Evolutionary conservation across 129 eudicot genomes (phyloP).

Genomic region (Cynara cardunculus): DNA sequence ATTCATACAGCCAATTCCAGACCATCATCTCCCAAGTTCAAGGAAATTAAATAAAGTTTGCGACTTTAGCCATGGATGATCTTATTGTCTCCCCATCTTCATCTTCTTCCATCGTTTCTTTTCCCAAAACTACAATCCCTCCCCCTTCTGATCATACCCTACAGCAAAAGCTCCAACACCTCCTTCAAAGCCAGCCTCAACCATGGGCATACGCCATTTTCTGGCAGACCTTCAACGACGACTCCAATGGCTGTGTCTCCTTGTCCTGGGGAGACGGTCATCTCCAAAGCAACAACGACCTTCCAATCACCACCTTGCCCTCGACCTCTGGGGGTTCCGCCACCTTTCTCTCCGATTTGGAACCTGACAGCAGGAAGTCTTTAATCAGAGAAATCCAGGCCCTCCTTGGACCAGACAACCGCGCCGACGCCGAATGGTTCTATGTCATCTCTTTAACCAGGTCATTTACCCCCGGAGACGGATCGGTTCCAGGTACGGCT

Average conservation of each 20-base stretch:
- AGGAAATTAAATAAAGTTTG: too few relatives aligned
- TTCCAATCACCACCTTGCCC: background rate
- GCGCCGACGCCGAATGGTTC: slow-evolving; percentile 46
- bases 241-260: too few relatives aligned
- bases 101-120: slow-evolving; percentile 24
- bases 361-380: background rate
- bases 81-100: slow-evolving; percentile 30
- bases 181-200: slow-evolving; percentile 38
- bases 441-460: slow-evolving; percentile 43
- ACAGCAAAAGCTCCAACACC: slow-evolving; percentile 39
- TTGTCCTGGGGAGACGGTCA: slow-evolving; percentile 62
- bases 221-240: slow-evolving; percentile 42
- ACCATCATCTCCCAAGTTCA: too few relatives aligned
- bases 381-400: slow-evolving; percentile 32
- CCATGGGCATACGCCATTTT: slow-evolving; percentile 55
- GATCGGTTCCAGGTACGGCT: slow-evolving; percentile 35
- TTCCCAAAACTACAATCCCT: background rate
- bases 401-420: slow-evolving; percentile 9
- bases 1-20: too few relatives aligned
- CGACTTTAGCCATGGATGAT: slow-evolving; percentile 28
- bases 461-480: slow-evolving; percentile 42
- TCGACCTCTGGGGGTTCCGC: too few relatives aligned
- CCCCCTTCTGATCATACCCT: background rate
- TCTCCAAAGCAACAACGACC: slow-evolving; percentile 14
- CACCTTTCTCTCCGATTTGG: too few relatives aligned